Evolutionary conservation across 495 filamentous ascomycete genomes (phyloP).

Genomic region (Talaromyces stipitatus): DNA sequence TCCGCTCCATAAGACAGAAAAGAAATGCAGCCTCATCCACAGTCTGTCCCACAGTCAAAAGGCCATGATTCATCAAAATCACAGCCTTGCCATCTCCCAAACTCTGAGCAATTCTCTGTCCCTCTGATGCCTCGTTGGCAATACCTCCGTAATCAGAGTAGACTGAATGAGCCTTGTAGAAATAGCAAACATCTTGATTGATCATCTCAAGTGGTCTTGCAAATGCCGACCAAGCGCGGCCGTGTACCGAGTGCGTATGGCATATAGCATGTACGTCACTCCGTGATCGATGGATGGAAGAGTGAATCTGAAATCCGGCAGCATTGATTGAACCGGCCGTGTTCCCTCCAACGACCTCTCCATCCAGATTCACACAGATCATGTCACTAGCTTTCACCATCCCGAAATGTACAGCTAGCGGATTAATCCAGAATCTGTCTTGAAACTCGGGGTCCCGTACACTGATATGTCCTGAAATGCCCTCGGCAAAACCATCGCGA

Average conservation of each 20-base stretch:
- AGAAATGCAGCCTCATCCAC: constrained; percentile 49
- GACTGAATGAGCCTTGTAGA: constrained; percentile 43
- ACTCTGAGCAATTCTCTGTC: constrained; percentile 39
- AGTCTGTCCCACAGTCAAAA: constrained; percentile 43
- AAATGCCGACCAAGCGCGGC: constrained; percentile 18
- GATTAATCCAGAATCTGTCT: constrained; percentile 23
- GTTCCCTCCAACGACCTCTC: constrained; percentile 32
- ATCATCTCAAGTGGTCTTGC: constrained; percentile 25
- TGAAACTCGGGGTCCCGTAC: constrained; percentile 23
- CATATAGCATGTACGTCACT: constrained; percentile 26
- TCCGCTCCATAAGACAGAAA: constrained; percentile 44
- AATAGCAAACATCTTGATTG: constrained; percentile 41
- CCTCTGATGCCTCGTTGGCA: constrained; percentile 43
- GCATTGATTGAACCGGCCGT: constrained; percentile 35
- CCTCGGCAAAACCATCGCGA: constrained; percentile 22
- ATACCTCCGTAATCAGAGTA: constrained; percentile 49
- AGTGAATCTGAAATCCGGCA: constrained; percentile 53
- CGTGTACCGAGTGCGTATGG: constrained; percentile 23
- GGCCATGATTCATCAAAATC: constrained; percentile 47
- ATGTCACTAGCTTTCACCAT: constrained; percentile 25
- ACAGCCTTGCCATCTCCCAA: constrained; percentile 37
- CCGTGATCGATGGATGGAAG: constrained; percentile 17
- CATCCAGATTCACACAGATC: constrained; percentile 19
- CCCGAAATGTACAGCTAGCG: constrained; percentile 23
- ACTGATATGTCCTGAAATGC: constrained; percentile 26